Conservation (phyloP, 371 early-diverging fungal genomes). For the Umbelopsis sp. region DNA sequence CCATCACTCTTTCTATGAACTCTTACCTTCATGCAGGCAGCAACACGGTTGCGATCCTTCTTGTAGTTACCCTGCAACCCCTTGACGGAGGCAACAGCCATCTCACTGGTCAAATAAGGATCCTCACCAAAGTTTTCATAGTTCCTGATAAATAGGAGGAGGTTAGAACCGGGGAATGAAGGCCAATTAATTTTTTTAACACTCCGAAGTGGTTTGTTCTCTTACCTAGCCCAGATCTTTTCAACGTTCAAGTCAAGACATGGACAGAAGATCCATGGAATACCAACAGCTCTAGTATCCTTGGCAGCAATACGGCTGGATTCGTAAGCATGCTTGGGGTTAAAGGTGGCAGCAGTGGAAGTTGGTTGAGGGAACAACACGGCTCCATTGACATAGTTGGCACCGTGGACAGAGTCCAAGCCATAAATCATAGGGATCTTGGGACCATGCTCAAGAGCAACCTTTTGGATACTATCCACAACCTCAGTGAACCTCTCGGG, state of each 20-base stretch:
- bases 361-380: slow-evolving; percentile 59
- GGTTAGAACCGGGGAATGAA: no score
- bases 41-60: slow-evolving; percentile 53
- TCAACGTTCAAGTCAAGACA: slow-evolving; percentile 65
- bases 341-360: slow-evolving; percentile 57
- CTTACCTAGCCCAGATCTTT: slow-evolving; percentile 67
- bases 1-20: slow-evolving; percentile 42
- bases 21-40: slow-evolving; percentile 64
- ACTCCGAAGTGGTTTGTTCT: neutral
- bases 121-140: slow-evolving; percentile 67
- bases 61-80: slow-evolving; percentile 74
- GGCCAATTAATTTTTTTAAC: neutral
- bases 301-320: slow-evolving; percentile 54
- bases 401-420: slow-evolving; percentile 72
- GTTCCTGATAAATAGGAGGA: neutral
- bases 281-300: slow-evolving; percentile 47
- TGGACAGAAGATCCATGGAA: slow-evolving; percentile 64
- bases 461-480: slow-evolving; percentile 46
- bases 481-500: slow-evolving; percentile 43
- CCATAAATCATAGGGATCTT: slow-evolving; percentile 48
- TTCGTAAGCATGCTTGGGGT: slow-evolving; percentile 49
- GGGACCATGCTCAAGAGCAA: slow-evolving; percentile 41
- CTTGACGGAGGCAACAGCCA: slow-evolving; percentile 57
- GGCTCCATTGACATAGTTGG: slow-evolving; percentile 60
- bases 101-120: slow-evolving; percentile 56